phyloP scores from a whole-genome alignment of 495 filamentous ascomycete genomes.

The Podospora conica region DNA sequence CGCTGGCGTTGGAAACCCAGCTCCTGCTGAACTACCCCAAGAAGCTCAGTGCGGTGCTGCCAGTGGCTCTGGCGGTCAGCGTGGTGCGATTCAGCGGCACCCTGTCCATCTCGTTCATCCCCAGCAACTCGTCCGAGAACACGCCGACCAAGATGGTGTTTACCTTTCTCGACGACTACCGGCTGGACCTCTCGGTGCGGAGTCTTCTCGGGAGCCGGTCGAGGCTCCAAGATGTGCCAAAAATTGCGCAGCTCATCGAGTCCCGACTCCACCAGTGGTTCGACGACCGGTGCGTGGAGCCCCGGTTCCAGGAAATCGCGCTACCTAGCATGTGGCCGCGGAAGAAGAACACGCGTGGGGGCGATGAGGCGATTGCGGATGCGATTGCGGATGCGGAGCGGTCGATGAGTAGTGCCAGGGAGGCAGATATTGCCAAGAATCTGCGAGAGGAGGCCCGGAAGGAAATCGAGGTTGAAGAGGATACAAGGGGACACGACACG shows the following conservation, averaged over 20 bases:
- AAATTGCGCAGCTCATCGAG: slow-evolving; percentile 93
- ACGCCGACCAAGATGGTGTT: slow-evolving; percentile 80
- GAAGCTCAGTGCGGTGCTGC: slow-evolving; percentile 80
- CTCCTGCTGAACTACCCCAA: slow-evolving; percentile 90
- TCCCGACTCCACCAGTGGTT: slow-evolving; percentile 91
- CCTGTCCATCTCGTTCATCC: slow-evolving; percentile 84
- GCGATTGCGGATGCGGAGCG: slow-evolving; percentile 37
- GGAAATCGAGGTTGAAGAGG: slow-evolving; percentile 40
- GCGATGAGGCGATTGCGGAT: slow-evolving; percentile 41
- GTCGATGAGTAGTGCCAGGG: slow-evolving; percentile 41
- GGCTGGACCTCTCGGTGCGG: slow-evolving; percentile 84
- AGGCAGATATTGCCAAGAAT: slow-evolving; percentile 43
- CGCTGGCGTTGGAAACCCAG: slow-evolving; percentile 88
- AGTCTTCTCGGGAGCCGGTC: slow-evolving; percentile 88
- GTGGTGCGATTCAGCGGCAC: slow-evolving; percentile 94
- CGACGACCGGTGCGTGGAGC: slow-evolving; percentile 92
- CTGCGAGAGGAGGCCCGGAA: slow-evolving; percentile 41
- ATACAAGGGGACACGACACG: slow-evolving; percentile 29
- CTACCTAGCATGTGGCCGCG: slow-evolving; percentile 91
- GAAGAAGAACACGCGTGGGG: slow-evolving; percentile 72
- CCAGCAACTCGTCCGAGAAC: slow-evolving; percentile 50
- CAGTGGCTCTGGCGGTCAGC: slow-evolving; percentile 83
- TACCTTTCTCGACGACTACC: slow-evolving; percentile 91
- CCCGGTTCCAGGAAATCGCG: slow-evolving; percentile 89
- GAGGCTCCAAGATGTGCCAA: slow-evolving; percentile 90